Percentiles rank a stretch among this genome's conserved stretches.
These are phyloP conservation scores for Teratosphaeria nubilosa DNA, from an alignment of 2,329 filamentous ascomycete species.

Conservation along the genomic window DNA sequence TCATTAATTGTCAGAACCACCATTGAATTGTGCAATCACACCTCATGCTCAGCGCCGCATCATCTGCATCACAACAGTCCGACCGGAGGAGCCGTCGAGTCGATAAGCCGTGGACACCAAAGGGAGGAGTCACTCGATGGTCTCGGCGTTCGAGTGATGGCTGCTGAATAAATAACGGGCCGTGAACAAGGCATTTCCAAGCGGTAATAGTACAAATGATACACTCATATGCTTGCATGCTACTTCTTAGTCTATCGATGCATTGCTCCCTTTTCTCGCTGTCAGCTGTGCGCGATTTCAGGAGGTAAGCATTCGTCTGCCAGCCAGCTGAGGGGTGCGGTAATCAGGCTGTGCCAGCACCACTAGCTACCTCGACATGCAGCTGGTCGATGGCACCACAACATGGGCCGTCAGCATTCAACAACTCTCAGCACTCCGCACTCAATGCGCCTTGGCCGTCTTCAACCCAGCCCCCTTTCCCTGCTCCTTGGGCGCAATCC, in stretches of 20 bases:
- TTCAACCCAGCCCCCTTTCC: background rate
- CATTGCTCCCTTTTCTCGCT: background rate
- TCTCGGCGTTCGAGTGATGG: no score
- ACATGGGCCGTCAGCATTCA: background rate
- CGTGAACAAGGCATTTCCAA: no score
- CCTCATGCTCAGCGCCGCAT: no score
- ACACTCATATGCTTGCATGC: background rate
- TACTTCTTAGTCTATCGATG: background rate
- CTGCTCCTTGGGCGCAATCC: slow-evolving; percentile 45
- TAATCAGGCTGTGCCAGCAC: background rate
- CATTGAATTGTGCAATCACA: no score
- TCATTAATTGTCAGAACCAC: no score
- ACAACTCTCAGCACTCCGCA: background rate
- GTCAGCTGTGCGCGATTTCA: background rate
- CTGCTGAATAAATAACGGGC: no score
- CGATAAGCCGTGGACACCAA: no score
- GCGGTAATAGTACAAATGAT: background rate
- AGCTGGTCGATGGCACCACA: background rate
- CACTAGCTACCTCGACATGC: background rate
- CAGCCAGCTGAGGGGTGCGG: background rate
- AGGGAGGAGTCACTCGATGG: no score
- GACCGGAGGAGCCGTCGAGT: no score
- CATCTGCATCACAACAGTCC: no score
- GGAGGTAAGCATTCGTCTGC: background rate
- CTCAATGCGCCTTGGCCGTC: background rate